Percentiles rank a stretch among this genome's conserved stretches.
Conservation (phyloP, 2,329 filamentous ascomycete species). For the Penicillium sp. region DNA sequence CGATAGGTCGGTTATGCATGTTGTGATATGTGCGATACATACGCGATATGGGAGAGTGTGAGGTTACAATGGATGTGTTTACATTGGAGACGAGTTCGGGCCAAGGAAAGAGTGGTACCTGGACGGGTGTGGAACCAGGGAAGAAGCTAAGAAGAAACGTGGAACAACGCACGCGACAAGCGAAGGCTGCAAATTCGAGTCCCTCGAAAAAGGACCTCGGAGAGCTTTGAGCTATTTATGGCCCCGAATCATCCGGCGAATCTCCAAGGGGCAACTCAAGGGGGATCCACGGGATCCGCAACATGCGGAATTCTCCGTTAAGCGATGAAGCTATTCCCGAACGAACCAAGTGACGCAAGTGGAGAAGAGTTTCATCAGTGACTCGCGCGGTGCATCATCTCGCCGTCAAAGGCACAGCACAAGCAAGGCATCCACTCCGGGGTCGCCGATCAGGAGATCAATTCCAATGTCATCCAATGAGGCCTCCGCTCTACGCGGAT, state of each 20-base stretch:
- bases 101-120: constrained; percentile 2
- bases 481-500: not conserved
- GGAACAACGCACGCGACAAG: constrained; percentile 1
- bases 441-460: constrained; percentile 11
- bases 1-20: constrained; percentile 15
- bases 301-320: constrained; percentile 4
- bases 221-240: not conserved
- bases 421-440: constrained; percentile 9
- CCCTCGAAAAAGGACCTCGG: not conserved
- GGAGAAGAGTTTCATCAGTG: not conserved
- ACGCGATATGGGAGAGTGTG: not conserved
- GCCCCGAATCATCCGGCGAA: not conserved
- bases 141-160: constrained; percentile 7
- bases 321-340: constrained; percentile 4
- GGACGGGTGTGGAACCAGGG: constrained; percentile 4
- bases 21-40: not conserved
- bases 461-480: constrained; percentile 5
- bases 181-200: not conserved
- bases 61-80: not conserved
- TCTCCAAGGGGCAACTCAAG: constrained; percentile 5
- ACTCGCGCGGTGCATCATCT: not conserved
- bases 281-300: constrained; percentile 4
- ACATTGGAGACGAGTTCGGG: not conserved
- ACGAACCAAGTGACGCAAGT: constrained; percentile 1
- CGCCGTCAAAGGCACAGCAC: not conserved